Conservation (phyloP, 306 rosid genomes). For the Begonia masoniana region DNA sequence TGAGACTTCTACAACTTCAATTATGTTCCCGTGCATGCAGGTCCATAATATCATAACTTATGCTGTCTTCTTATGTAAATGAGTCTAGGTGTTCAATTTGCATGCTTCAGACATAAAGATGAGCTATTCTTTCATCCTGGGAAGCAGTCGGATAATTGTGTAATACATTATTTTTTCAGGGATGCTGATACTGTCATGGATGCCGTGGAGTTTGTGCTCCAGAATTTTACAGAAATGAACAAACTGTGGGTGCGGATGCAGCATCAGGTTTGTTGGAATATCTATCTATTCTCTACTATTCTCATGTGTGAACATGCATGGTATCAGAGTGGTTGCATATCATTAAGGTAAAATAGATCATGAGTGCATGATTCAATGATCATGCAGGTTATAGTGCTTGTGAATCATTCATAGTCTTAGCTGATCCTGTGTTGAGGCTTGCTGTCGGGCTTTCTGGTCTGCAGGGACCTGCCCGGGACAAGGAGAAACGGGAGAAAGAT, state of each 20-base stretch:
- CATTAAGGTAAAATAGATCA: conserved; percentile 37
- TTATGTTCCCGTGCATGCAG: too few species aligned
- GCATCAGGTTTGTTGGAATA: conserved; percentile 41
- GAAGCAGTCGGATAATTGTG: background rate
- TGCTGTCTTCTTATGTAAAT: too few species aligned
- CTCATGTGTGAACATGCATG: conserved; percentile 34
- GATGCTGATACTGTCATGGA: conserved; percentile 48
- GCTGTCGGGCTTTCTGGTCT: conserved; percentile 99
- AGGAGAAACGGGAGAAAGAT: conserved; percentile 97
- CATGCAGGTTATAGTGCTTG: conserved; percentile 63
- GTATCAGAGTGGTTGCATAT: conserved; percentile 38
- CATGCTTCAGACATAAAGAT: too few species aligned
- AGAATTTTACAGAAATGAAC: conserved; percentile 57
- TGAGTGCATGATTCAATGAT: conserved; percentile 55
- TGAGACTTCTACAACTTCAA: too few species aligned
- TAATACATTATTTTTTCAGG: conserved; percentile 13
- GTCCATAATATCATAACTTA: too few species aligned
- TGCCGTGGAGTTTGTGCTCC: conserved; percentile 53
- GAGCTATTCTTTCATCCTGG: too few species aligned
- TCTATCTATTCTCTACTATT: conserved; percentile 12
- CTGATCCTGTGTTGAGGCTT: conserved; percentile 99
- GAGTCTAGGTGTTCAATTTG: too few species aligned
- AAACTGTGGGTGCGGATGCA: conserved; percentile 68
- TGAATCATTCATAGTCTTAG: conserved; percentile 88
- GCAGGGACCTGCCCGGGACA: conserved; percentile 98